Evolutionary conservation across 805 yeast genomes (phyloP), one percentile per base, ranked within the genome.

Genomic region (Schwanniomyces occidentalis): DNA sequence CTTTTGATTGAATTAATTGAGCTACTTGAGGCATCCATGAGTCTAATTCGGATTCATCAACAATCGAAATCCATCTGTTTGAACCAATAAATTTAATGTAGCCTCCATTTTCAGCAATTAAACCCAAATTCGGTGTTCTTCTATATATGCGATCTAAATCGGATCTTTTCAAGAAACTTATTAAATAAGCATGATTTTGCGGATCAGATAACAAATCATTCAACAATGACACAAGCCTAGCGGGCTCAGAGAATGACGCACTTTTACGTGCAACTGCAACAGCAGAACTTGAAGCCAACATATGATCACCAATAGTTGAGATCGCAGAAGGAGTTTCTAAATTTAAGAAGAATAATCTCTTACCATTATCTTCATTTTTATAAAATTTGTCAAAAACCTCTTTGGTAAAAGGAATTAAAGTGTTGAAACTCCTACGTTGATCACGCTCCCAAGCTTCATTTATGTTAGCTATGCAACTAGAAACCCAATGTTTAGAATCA

Each of bases 41-140:
- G 4, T 43, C 37, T 44, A 72, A 59, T 19, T 68, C 75, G 0
- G 40, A 29, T 41, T 76, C 77, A 38, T 77, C 75, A 19, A 78
- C 76, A 15, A 83, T 66, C 2, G 83, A 71, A 30, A 74, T 60
- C 95, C 95, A 87, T 8, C 66, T 59, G 10, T 66, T 58, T 17
- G 65, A 45, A 14, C 75, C 71, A 10, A 73, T 72, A 13, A 78
- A 50, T 54, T 75, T 80, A 21, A 91, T 71, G 49, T 75, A 87
- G 0, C 88, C 95, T 23, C 98, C 98, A 52, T 83, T 82, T 58
- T 90, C 98, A 1, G 96, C 95, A 43, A 91, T 80, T 34, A 91
- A 65, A 0, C 97, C 97, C 19, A 90, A 51, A 25, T 77, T 76
- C 1, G 83, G 77, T 4, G 79, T 72, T 45, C 87, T 73, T 13